These are phyloP conservation scores for Dichomitus squalens DNA, from an alignment of 1,284 basidiomycete genomes.

Conservation along the genomic window DNA sequence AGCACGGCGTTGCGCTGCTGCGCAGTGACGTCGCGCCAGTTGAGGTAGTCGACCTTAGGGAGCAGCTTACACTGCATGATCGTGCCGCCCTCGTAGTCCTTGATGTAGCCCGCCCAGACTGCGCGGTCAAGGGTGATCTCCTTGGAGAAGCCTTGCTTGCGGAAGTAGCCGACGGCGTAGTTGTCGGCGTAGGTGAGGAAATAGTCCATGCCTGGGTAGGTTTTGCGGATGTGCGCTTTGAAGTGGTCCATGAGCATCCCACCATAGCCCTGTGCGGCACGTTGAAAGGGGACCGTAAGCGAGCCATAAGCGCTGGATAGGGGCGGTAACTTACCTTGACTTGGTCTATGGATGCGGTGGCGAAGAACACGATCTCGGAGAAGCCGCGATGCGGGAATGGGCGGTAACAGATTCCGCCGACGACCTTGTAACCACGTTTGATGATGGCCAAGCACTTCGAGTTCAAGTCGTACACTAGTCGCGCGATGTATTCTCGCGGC, in stretches of 20 bases:
- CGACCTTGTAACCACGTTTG: conserved; percentile 94
- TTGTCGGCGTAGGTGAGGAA: conserved; percentile 99
- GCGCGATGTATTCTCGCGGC: conserved; percentile 98
- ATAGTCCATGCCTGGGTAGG: conserved; percentile 85
- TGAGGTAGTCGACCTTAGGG: conserved; percentile 87
- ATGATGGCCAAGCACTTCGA: conserved; percentile 94
- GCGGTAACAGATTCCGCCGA: conserved; percentile 97
- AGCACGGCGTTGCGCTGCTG: conserved; percentile 90
- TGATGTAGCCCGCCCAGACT: conserved; percentile 99
- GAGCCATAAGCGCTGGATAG: conserved; percentile 74
- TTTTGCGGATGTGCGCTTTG: conserved; percentile 88
- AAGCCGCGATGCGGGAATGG: conserved; percentile 96
- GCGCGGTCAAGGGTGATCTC: conserved; percentile 91
- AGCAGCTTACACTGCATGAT: conserved; percentile 99
- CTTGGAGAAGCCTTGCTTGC: conserved; percentile 98
- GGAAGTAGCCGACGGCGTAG: conserved; percentile 98
- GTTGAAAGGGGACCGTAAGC: not conserved
- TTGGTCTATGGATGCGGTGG: conserved; percentile 95
- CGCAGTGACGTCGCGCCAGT: conserved; percentile 78
- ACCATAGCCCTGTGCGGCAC: conserved; percentile 81
- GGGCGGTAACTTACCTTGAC: conserved; percentile 74
- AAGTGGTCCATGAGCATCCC: conserved; percentile 99
- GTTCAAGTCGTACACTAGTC: conserved; percentile 92
- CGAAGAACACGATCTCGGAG: conserved; percentile 99
- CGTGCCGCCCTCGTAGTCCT: conserved; percentile 99